Conservation (phyloP, 257 asterid genomes). For the Gynochthodes officinalis region DNA sequence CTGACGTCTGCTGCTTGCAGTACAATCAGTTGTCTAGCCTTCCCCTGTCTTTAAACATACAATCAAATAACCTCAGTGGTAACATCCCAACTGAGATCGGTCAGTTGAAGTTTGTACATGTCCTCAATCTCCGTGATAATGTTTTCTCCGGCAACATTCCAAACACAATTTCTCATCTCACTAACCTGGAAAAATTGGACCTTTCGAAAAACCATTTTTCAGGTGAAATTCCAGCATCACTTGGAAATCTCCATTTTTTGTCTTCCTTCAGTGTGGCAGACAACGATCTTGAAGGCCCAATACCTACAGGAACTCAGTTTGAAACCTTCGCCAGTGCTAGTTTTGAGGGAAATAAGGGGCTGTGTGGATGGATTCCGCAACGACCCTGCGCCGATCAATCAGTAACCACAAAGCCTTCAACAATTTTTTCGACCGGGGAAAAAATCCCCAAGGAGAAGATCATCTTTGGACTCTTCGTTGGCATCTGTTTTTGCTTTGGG, state of each 20-base stretch:
- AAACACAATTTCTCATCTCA: conserved; percentile 61
- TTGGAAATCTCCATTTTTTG: conserved; percentile 65
- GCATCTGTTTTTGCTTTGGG: conserved; percentile 51
- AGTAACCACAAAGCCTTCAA: conserved; percentile 20
- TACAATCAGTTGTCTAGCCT: conserved; percentile 68
- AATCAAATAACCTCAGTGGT: conserved; percentile 53
- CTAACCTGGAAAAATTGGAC: conserved; percentile 72
- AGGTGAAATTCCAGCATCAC: conserved; percentile 74
- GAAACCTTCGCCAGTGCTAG: conserved; percentile 79
- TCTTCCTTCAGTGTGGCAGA: conserved; percentile 79
- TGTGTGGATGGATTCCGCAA: conserved; percentile 65
- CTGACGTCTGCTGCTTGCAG: conserved; percentile 66
- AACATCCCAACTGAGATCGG: conserved; percentile 68
- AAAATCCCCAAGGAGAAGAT: conserved; percentile 51
- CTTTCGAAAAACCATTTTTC: conserved; percentile 67
- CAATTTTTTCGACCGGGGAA: conserved; percentile 1
- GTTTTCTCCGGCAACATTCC: conserved; percentile 72
- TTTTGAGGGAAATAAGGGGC: conserved; percentile 59
- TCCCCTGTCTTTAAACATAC: conserved; percentile 74
- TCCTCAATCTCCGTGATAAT: conserved; percentile 64
- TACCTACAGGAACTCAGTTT: conserved; percentile 81
- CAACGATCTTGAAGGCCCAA: too few relatives aligned
- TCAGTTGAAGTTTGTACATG: conserved; percentile 56
- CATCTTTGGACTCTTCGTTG: conserved; percentile 54
- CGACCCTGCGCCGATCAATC: conserved; percentile 38